phyloP scores from a whole-genome alignment of 2,329 filamentous ascomycete species.

The Phaeosphaeria sp. region DNA sequence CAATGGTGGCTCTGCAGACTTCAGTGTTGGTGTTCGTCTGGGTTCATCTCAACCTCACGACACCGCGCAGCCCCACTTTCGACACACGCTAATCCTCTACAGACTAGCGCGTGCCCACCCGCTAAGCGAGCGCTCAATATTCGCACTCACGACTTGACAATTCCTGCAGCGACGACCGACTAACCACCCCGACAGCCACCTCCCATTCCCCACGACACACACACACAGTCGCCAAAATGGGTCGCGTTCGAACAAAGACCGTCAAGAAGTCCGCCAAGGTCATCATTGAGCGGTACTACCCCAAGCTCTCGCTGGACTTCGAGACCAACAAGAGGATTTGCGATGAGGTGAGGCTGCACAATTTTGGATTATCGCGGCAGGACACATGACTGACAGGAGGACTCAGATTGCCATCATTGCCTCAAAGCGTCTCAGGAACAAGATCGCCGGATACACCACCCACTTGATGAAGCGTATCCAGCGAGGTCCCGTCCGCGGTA shows the following conservation, averaged over 20 bases:
- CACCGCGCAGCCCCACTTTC: not conserved
- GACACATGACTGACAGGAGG: conserved; percentile 64
- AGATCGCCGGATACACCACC: conserved; percentile 90
- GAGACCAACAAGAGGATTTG: conserved; percentile 99
- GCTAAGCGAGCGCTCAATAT: conserved; percentile 23
- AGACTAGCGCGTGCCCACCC: conserved; percentile 8
- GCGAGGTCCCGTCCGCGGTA: conserved; percentile 97
- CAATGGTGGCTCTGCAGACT: not conserved
- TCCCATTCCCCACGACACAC: conserved; percentile 25
- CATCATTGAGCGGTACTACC: conserved; percentile 89
- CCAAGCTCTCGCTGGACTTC: conserved; percentile 98
- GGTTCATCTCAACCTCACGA: not conserved
- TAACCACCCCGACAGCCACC: conserved; percentile 39
- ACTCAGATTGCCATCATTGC: conserved; percentile 87
- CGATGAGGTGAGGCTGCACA: conserved; percentile 71
- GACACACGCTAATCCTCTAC: conserved; percentile 1
- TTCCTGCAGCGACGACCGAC: conserved; percentile 31
- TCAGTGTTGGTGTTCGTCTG: not conserved
- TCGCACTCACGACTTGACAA: conserved; percentile 6
- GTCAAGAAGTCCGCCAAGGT: conserved; percentile 95
- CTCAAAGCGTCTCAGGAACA: conserved; percentile 99
- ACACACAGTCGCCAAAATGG: conserved; percentile 55
- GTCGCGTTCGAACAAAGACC: conserved; percentile 68
- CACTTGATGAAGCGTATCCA: conserved; percentile 96
- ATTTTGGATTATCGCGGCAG: conserved; percentile 48